Evolutionary conservation across 2,329 filamentous ascomycete genomes (phyloP).

Genomic region (Cordyceps tenuipes): DNA sequence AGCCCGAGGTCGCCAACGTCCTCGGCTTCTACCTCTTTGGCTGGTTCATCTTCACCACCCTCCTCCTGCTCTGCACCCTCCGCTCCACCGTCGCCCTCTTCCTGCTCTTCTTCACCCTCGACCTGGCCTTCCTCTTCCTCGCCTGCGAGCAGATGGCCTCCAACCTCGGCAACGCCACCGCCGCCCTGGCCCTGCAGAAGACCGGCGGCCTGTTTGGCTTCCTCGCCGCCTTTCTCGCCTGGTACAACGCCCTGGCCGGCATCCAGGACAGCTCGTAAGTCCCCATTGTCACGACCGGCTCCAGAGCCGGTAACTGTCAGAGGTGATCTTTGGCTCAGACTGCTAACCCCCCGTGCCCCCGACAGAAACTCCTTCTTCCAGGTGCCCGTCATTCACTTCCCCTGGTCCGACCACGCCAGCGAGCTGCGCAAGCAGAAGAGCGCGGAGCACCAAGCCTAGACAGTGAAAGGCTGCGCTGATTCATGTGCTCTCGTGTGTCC

Average conservation of each 20-base stretch:
- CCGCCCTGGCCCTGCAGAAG: constrained; percentile 48
- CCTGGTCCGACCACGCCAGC: constrained; percentile 76
- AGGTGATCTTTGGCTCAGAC: background rate
- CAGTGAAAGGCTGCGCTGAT: background rate
- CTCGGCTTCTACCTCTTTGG: constrained; percentile 68
- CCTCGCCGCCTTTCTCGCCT: constrained; percentile 70
- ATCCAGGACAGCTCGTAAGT: constrained; percentile 62
- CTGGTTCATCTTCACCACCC: constrained; percentile 80
- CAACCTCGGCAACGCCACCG: constrained; percentile 40
- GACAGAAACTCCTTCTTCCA: constrained; percentile 78
- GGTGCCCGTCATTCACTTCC: constrained; percentile 88
- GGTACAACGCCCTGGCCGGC: constrained; percentile 82
- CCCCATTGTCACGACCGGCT: no score
- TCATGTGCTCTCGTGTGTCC: background rate
- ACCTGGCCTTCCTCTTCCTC: constrained; percentile 67
- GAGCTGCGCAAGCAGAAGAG: constrained; percentile 46
- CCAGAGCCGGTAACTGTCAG: no score
- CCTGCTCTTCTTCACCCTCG: constrained; percentile 67
- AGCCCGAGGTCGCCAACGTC: constrained; percentile 42
- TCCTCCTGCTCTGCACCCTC: constrained; percentile 66
- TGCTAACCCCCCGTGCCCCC: constrained; percentile 32
- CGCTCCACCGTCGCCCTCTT: constrained; percentile 73
- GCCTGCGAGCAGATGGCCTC: constrained; percentile 51
- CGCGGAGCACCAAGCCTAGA: constrained; percentile 25
- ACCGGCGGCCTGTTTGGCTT: constrained; percentile 75